Evolutionary conservation across 768 basidiomycete species (phyloP), one percentile per base, ranked within the genome.

Genomic region (Pleurotus tuber-regium): DNA sequence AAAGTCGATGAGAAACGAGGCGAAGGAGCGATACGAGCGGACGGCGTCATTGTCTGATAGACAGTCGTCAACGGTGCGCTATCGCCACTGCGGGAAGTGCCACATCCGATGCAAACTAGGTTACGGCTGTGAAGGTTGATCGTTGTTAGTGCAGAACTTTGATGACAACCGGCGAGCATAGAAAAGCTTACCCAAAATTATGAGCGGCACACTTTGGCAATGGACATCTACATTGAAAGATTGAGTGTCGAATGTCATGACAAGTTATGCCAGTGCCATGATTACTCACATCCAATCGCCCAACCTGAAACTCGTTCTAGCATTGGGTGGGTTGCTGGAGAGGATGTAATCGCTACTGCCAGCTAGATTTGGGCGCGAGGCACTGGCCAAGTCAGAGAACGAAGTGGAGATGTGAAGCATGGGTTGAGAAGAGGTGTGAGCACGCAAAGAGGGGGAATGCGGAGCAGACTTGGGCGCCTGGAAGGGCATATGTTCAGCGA

Each of bases 251-350:
- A 31, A 18, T 31, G 33, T 25, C 42, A 28, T 21, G 16, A 43
- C 23, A n/a, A 43, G n/a, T n/a, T n/a, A n/a, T n/a, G n/a, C n/a
- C n/a, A 38, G 35, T 39, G 56, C 59, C 52, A 25, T 42, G 53
- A 57, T 43, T 46, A 81, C 86, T 70, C 62, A 87, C 86, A 88
- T 86, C 86, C 86, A 88, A 61, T 88, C 86, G 12, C 86, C 86
- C 4, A 77, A 69, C 58, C 86, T 73, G 65, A 87, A 88, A 58
- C 72, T 80, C 2, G 78, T 80, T 59, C 78, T 76, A 11, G 84
- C 82, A 61, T 87, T 88, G 10, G 86, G 86, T 4, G 86, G 86
- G 57, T 87, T 88, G 58, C 65, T 80, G 14, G 86, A 88, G 47
- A 87, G 71, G 4, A 80, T 74, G 54, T 82, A 85, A 28, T 77